phyloP scores from a whole-genome alignment of 805 yeast species.

The Ogataea allantospora region DNA sequence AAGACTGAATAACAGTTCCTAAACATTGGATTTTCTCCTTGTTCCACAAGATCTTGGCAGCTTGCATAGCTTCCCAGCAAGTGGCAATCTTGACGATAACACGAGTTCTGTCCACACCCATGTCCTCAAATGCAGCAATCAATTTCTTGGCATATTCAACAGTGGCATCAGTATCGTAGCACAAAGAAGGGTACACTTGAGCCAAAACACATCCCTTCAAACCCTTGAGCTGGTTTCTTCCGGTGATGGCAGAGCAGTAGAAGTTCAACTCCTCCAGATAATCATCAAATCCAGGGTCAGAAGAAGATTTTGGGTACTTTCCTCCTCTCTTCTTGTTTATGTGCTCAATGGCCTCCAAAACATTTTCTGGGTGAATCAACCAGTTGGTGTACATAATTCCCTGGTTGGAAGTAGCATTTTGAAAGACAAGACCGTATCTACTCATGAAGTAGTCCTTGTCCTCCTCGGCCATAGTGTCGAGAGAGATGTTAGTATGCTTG shows the following conservation, averaged over 20 bases:
- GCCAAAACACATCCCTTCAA: constrained; percentile 26
- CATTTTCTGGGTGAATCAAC: constrained; percentile 22
- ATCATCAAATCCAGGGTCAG: constrained; percentile 10
- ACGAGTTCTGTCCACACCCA: constrained; percentile 32
- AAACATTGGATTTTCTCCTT: constrained; percentile 28
- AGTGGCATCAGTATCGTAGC: constrained; percentile 27
- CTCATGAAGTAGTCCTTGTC: constrained; percentile 20
- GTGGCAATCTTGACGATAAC: constrained; percentile 37
- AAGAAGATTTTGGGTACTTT: constrained; percentile 16
- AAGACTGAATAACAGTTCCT: constrained; percentile 36
- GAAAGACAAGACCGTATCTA: constrained; percentile 18
- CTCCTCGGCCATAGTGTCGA: constrained; percentile 28
- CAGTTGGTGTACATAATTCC: constrained; percentile 26
- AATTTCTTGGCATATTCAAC: constrained; percentile 26
- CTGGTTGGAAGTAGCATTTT: constrained; percentile 32
- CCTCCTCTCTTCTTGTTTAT: constrained; percentile 16
- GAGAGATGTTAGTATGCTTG: constrained; percentile 22
- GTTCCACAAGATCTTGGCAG: constrained; percentile 28
- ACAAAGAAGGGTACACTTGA: constrained; percentile 31
- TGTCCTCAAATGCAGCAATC: constrained; percentile 32
- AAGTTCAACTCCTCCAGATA: constrained; percentile 21
- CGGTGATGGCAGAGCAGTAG: constrained; percentile 26
- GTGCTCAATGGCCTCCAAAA: constrained; percentile 22
- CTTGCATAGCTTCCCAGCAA: constrained; percentile 35
- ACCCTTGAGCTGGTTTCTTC: constrained; percentile 24